These are phyloP conservation scores for Fraxinus americana DNA, from an alignment of 257 asterid genomes.

Conservation along the genomic window DNA sequence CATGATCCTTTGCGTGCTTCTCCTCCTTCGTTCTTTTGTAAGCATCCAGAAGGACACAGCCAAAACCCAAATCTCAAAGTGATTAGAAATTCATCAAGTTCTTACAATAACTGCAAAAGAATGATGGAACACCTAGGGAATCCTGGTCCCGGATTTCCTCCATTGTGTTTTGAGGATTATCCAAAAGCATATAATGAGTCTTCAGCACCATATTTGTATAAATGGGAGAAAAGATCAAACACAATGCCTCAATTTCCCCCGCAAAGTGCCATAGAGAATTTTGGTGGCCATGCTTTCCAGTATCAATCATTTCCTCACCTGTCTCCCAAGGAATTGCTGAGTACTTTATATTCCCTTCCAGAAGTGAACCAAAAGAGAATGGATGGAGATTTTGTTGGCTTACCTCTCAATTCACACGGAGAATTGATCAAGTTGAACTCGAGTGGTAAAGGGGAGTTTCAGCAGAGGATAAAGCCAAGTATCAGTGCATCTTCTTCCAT, in stretches of 20 bases:
- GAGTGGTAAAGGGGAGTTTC: constrained; percentile 34
- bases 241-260: constrained; percentile 25
- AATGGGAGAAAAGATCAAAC: constrained; percentile 20
- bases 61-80: constrained; percentile 9
- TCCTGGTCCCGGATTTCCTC: constrained; percentile 32
- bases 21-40: not conserved
- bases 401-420: constrained; percentile 80
- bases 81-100: constrained; percentile 23
- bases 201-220: constrained; percentile 27
- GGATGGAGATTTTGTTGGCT: constrained; percentile 44
- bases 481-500: constrained; percentile 28
- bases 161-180: constrained; percentile 34
- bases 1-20: not conserved
- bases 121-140: constrained; percentile 31
- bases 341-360: constrained; percentile 30
- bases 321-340: constrained; percentile 46
- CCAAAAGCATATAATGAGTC: constrained; percentile 35
- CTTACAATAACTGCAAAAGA: constrained; percentile 28
- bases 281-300: too few relatives aligned
- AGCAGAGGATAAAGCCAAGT: constrained; percentile 38
- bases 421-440: constrained; percentile 51
- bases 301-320: constrained; percentile 31
- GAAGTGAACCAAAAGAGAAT: constrained; percentile 38
- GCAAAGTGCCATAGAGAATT: too few relatives aligned
- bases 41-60: not conserved